Percentiles rank a stretch among this genome's conserved stretches.
Conservation (phyloP, 2,329 filamentous ascomycete species). For the Colletotrichum camelliae region DNA sequence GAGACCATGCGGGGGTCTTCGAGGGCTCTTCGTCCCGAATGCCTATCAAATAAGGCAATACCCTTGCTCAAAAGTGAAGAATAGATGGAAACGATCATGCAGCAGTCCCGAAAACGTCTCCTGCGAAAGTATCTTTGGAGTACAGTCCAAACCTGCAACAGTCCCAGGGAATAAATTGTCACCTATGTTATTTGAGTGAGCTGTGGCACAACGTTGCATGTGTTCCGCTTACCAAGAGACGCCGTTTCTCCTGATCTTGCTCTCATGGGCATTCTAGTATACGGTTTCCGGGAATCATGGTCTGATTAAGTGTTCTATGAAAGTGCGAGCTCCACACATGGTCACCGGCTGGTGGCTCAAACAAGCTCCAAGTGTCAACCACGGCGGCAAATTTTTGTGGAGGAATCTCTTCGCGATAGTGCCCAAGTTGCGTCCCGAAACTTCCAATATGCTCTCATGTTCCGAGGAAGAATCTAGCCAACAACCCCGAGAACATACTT, state of each 20-base stretch:
- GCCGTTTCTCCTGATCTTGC: not conserved
- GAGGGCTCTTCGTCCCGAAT: not conserved
- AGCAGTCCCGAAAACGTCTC: not conserved
- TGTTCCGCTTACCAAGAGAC: not conserved
- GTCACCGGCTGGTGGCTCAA: not conserved
- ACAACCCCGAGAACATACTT: constrained; percentile 12
- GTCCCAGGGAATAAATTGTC: not conserved
- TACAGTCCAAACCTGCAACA: not conserved
- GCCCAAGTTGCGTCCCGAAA: not conserved
- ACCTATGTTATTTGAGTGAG: not conserved
- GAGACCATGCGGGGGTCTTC: not conserved
- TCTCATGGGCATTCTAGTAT: not conserved
- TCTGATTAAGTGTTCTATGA: not conserved
- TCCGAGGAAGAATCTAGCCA: not conserved
- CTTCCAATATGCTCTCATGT: not conserved
- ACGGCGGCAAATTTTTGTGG: not conserved
- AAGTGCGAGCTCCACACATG: not conserved
- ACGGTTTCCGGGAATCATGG: not conserved
- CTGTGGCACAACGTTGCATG: not conserved
- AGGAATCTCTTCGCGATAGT: not conserved
- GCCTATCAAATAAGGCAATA: not conserved
- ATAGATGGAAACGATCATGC: not conserved
- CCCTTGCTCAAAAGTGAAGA: not conserved
- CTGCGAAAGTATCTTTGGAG: not conserved
- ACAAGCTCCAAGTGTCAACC: not conserved